These are phyloP conservation scores for Phylloporus rhodoxanthus DNA, from an alignment of 768 basidiomycete genomes.

Conservation along the genomic window DNA sequence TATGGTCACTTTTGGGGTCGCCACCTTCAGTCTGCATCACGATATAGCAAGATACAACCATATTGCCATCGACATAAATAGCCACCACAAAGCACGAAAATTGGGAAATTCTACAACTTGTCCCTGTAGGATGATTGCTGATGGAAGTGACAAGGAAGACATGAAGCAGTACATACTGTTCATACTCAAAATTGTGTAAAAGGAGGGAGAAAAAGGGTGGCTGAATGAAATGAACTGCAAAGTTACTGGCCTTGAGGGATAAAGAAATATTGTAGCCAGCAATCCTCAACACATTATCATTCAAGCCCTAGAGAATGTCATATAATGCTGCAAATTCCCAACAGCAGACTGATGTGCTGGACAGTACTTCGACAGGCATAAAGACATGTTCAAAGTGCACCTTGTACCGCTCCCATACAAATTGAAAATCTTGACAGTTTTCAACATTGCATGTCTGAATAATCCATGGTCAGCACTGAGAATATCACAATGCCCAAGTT, in stretches of 20 bases:
- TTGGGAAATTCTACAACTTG: neutral
- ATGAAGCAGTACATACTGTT: neutral
- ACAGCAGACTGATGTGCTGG: neutral
- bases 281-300: neutral
- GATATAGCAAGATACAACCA: constrained; percentile 7
- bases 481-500: too few relatives aligned
- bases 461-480: too few relatives aligned
- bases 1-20: neutral
- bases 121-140: neutral
- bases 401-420: too few relatives aligned
- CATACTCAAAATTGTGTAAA: neutral
- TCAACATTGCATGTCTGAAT: too few relatives aligned
- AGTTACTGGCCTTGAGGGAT: neutral
- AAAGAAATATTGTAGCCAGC: neutral
- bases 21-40: neutral
- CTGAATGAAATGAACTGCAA: neutral
- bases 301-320: neutral
- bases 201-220: neutral
- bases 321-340: neutral
- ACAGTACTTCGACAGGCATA: neutral
- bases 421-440: too few relatives aligned
- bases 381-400: neutral
- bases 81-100: constrained; percentile 7
- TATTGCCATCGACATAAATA: constrained; percentile 1
- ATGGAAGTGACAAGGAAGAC: neutral